Base-by-base conservation (phyloP, 2,329 filamentous ascomycete genomes). In the Plenodomus biglobosus region DNA sequence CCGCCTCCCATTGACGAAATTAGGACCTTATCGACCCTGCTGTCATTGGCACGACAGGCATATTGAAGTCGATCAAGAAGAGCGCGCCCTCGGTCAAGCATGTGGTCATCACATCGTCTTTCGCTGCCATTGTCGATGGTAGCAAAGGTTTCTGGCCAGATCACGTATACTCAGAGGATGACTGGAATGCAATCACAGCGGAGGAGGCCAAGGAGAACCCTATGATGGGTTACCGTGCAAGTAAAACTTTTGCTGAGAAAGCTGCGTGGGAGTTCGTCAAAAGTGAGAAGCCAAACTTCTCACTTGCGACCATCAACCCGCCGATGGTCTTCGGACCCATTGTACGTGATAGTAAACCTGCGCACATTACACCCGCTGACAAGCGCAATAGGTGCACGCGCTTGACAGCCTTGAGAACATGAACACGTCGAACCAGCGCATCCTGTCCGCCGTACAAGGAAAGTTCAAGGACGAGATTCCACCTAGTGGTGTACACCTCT, bases 371-470 rank as follows among this genome's bases (percentile, higher is more conserved):
- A 13, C 8, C 32, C 30, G 44, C 50, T 66, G 43, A 67, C 42
- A 46, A 7, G 18, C 2, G 19, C 5, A 30, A 55, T 41, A 69
- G 65, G 55, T 68, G 8, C 80, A 86, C 57, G 83, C 84, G 55
- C 76, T 90, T 2, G 80, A 84, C 52, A 79, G 75, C 18, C 75
- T 88, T 0, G 79, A 83, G n/a, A 74, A 74, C 1, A 74, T 91
- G 52, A 92, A 91, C 73, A 88, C 86, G 1, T 88, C 85, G 13
- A 91, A 90, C 66, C 79, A 84, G 57, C 80, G 85, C 17, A 79
- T 90, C 44, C 75, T 81, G 8, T 78, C 85, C 51, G 72, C 88
- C 42, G 77, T 86, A n/a, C 79, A 77, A 6, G 87, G 87, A 16
- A 79, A 81, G 50, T 79, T 75, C 65, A 84, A 82, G 55, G 73